Base-by-base conservation (phyloP, 768 basidiomycete genomes). In the Porphyrellus cyaneotinctus region DNA sequence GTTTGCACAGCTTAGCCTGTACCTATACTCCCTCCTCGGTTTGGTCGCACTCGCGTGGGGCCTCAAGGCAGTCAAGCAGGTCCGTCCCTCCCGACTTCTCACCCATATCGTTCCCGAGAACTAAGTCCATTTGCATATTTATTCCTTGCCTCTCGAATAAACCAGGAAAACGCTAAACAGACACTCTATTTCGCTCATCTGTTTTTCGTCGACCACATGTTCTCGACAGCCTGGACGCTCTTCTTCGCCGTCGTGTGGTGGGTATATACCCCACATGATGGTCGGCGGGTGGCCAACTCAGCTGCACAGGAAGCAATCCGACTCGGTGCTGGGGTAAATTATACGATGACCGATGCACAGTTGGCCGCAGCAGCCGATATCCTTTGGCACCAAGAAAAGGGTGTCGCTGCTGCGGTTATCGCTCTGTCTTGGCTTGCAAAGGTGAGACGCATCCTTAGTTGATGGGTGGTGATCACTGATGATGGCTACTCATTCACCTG, bases 211-310 rank as follows among this genome's bases (percentile, higher is more conserved):
- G 97, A 99, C 71, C 95, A 99, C 70, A 69, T 97, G 52, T 74
- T 99, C 54, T 87, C 85, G 15, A 93, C 95, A 1, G 73, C 86
- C 0, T 97, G 91, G 88, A 95, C 93, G n/a, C 78, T 88, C 37
- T 89, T 90, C 64, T 98, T 99, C 58, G 89, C 85, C 35, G 79
- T 91, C 20, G 73, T 79, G 36, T 99, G 95, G 95, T 99, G 92
- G 87, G 70, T 82, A 31, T 88, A 88, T 72, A 88, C 84, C 2
- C 88, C 94, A 1, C 97, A 99, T 65, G 94, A 99, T 61, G 97
- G 97, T 6, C 78, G 76, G 22, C 81, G 84, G 2, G 80, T 82
- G 31, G 80, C 80, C 56, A 91, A 95, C 67, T 97, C 94, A 2
- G 76, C 79, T 26, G 95, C 97, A 11, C 97, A 99, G 70, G 73